phyloP scores from a whole-genome alignment of 768 basidiomycete genomes.

The Lentinula raphanica region DNA sequence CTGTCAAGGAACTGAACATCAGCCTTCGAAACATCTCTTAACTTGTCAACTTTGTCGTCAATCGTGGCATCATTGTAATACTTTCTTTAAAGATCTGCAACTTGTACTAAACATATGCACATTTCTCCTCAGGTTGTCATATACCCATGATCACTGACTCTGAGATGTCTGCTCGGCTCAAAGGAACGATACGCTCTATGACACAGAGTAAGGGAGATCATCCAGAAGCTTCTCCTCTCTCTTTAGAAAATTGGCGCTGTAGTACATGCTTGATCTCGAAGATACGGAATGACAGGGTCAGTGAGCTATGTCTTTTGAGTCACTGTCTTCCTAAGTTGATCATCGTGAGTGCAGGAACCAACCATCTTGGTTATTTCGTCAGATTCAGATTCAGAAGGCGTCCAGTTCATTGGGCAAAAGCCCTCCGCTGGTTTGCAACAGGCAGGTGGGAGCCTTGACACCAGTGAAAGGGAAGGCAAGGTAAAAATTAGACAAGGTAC shows the following conservation, averaged over 20 bases:
- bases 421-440: background rate
- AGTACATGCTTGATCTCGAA: background rate
- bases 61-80: conserved; percentile 29
- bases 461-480: background rate
- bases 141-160: background rate
- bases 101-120: background rate
- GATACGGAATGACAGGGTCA: too few relatives aligned
- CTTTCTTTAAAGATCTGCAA: background rate
- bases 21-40: conserved; percentile 26
- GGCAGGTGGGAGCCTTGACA: background rate
- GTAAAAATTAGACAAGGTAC: background rate
- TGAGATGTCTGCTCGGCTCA: background rate
- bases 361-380: background rate
- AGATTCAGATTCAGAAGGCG: conserved; percentile 1
- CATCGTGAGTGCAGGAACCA: background rate
- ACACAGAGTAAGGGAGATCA: background rate
- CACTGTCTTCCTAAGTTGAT: too few relatives aligned
- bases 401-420: background rate
- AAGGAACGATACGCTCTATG: background rate
- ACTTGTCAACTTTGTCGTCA: conserved; percentile 26
- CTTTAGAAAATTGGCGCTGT: background rate
- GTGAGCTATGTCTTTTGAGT: too few relatives aligned
- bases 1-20: conserved; percentile 19
- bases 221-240: background rate
- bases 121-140: background rate